These are phyloP conservation scores for Ophiostoma fasciatum DNA, from an alignment of 2,329 filamentous ascomycete species.

Conservation along the genomic window DNA sequence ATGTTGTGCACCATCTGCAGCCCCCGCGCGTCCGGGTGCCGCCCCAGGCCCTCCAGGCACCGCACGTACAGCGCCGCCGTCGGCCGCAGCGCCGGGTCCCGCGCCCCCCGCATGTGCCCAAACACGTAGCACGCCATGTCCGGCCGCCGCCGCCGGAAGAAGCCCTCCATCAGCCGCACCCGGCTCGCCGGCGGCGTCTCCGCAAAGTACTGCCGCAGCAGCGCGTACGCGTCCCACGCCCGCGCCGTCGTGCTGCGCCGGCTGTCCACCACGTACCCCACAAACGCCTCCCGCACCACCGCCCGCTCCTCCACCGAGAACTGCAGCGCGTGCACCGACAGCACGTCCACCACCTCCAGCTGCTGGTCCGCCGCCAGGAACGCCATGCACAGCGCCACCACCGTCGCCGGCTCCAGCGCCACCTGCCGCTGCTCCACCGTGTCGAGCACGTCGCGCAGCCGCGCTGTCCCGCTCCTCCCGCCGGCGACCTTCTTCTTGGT, in stretches of 20 bases:
- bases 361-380: constrained; percentile 65
- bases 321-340: constrained; percentile 59
- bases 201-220: constrained; percentile 49
- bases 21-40: constrained; percentile 30
- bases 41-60: constrained; percentile 62
- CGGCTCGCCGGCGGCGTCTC: constrained; percentile 52
- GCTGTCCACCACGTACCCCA: constrained; percentile 51
- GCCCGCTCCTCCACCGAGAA: constrained; percentile 57
- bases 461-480: constrained; percentile 12
- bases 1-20: constrained; percentile 77
- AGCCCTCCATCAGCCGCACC: constrained; percentile 61
- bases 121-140: constrained; percentile 84
- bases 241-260: constrained; percentile 42
- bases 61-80: constrained; percentile 59
- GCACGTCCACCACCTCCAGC: constrained; percentile 65
- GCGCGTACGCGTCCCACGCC: constrained; percentile 50
- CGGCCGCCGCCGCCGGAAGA: constrained; percentile 59
- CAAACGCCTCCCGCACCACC: constrained; percentile 49
- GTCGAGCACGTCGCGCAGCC: constrained; percentile 57
- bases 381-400: constrained; percentile 55
- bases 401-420: constrained; percentile 57
- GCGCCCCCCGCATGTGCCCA: constrained; percentile 80
- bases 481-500: not conserved
- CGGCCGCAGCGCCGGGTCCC: constrained; percentile 47
- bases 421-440: constrained; percentile 57